Evolutionary conservation across 495 filamentous ascomycete species (phyloP).

Genomic region (Tuber brumale): DNA sequence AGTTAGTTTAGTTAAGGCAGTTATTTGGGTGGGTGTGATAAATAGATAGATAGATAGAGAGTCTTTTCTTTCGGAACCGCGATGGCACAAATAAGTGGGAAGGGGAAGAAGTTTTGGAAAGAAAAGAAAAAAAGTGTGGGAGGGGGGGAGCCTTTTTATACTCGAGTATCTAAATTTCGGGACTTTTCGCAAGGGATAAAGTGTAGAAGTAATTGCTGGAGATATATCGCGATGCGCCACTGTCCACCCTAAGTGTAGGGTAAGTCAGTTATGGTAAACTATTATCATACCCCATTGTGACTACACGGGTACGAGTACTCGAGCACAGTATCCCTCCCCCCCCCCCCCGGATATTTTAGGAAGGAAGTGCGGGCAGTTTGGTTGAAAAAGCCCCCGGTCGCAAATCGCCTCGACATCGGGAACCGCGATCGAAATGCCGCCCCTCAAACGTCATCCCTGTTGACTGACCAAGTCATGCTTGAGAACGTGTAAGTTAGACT

Average conservation of each 20-base stretch:
- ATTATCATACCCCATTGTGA: no score
- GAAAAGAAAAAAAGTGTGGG: neutral
- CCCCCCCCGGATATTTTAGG: neutral
- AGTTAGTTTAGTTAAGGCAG: neutral
- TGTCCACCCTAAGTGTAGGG: neutral
- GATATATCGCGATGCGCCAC: neutral
- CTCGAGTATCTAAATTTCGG: neutral
- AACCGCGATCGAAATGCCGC: constrained; percentile 1
- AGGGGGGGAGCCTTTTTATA: neutral
- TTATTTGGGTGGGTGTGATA: no score
- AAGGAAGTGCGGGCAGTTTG: neutral
- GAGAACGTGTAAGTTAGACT: neutral
- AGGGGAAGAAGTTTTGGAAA: neutral
- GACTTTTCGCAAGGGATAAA: neutral
- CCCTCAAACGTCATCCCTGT: constrained; percentile 24
- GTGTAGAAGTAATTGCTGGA: neutral
- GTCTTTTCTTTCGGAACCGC: no score
- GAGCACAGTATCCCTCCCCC: no score
- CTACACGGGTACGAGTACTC: no score
- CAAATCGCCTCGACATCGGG: constrained; percentile 1
- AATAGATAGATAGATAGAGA: no score
- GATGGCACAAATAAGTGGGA: neutral
- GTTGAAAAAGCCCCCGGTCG: neutral
- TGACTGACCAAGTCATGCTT: constrained; percentile 26
- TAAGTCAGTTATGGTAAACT: neutral